Evolutionary conservation across 129 eudicot genomes (phyloP).

Genomic region (Flaveria sonorensis): DNA sequence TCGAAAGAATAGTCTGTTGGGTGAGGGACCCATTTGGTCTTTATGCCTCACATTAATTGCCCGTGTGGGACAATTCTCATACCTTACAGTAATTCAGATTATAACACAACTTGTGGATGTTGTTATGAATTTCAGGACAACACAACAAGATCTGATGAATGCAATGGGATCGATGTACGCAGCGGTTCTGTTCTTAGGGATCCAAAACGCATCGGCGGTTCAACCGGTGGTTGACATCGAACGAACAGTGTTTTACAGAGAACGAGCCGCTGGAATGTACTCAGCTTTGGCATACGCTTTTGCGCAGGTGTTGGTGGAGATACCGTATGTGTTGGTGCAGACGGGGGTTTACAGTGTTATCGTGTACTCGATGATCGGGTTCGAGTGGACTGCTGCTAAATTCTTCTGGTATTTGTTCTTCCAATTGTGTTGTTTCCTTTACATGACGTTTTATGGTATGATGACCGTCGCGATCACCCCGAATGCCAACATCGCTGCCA

Average conservation of each 20-base stretch:
- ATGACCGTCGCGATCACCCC: slow-evolving; percentile 89
- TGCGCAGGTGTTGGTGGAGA: slow-evolving; percentile 81
- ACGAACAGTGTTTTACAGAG: slow-evolving; percentile 86
- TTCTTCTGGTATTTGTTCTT: slow-evolving; percentile 81
- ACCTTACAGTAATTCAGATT: too few relatives aligned
- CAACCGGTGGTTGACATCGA: slow-evolving; percentile 84
- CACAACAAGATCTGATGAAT: slow-evolving; percentile 56
- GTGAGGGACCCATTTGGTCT: too few relatives aligned
- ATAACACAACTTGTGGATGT: not conserved
- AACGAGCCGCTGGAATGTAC: slow-evolving; percentile 96
- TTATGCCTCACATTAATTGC: too few relatives aligned
- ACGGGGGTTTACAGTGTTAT: slow-evolving; percentile 64
- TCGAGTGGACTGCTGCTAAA: slow-evolving; percentile 68
- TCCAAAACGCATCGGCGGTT: slow-evolving; percentile 64
- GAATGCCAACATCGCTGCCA: slow-evolving; percentile 66
- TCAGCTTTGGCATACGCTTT: slow-evolving; percentile 90
- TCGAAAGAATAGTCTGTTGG: too few relatives aligned
- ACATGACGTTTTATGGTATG: slow-evolving; percentile 89
- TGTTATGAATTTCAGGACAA: slow-evolving; percentile 37
- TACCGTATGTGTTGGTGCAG: slow-evolving; percentile 67
- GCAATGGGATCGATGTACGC: slow-evolving; percentile 95
- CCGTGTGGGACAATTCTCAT: too few relatives aligned
- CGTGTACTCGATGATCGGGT: slow-evolving; percentile 85
- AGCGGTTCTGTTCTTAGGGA: slow-evolving; percentile 72
- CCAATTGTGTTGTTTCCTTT: slow-evolving; percentile 60